Evolutionary conservation across 2,329 filamentous ascomycete species (phyloP), one percentile per base, ranked within the genome.

Genomic region (Nothopassalora personata): DNA sequence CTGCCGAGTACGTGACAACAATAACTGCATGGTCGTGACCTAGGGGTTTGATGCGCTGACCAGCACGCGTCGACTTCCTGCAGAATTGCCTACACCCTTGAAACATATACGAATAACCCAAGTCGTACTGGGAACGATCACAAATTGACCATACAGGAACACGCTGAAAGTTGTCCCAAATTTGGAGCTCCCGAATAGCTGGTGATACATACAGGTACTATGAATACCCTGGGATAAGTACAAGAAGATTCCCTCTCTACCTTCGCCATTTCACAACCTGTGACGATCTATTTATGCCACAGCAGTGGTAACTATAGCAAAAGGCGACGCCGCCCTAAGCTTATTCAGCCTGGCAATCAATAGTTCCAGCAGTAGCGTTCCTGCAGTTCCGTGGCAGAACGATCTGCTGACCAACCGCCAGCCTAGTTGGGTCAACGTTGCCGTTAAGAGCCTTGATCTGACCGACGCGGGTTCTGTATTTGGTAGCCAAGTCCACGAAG

Each of bases 381-480:
- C 28, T 30, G 50, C 56, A 58, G 7, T 36, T 18, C 19, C 43
- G 51, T 33, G 56, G 56, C 50, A 58, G 45, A 34, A 58, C 34
- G 34, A 58, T 54, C 51, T 48, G 36, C 56, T 54, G 50, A n/a
- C 56, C 56, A 28, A 27, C 30, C 45, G 3, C 8, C 2, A 69
- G 39, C 53, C 53, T 55, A 13, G 56, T 60, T 10, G 63, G 58
- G 50, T 65, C 59, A 13, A 65, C 63, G 11, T 33, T 58, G 10
- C 55, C 60, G 56, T 70, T 70, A 3, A 67, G 52, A 3, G 64
- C 64, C 59, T 62, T 43, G 51, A 70, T 67, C 57, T 68, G 66
- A 0, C 68, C 68, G 48, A 64, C 46, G 8, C 57, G 63, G 9
- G 63, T 65, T 15, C 48, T 9, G 52, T 66, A 66, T 3, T 49